A percentile compares a stretch with the other conserved stretches of the same genome.
phyloP scores from a whole-genome alignment of 371 early-diverging fungal genomes.

The Nematocida parisii region DNA sequence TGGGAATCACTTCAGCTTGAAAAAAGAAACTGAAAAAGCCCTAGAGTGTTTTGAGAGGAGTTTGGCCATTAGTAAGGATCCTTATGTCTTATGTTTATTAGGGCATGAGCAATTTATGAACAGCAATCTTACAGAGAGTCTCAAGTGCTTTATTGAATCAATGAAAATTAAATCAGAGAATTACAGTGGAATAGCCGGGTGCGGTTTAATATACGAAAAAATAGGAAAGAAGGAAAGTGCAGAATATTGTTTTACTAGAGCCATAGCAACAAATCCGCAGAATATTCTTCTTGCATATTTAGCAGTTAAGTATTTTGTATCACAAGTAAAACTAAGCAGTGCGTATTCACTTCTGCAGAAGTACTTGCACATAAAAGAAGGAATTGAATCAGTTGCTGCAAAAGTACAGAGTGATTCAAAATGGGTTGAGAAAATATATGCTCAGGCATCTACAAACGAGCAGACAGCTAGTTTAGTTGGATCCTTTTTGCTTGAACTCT shows the following conservation, averaged over 20 bases:
- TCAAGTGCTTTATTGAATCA: slow-evolving; percentile 63
- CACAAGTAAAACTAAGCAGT: slow-evolving; percentile 37
- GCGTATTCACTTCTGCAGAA: slow-evolving; percentile 55
- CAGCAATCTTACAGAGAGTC: slow-evolving; percentile 65
- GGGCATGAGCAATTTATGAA: slow-evolving; percentile 69
- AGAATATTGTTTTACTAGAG: slow-evolving; percentile 61
- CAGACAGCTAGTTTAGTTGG: slow-evolving; percentile 13
- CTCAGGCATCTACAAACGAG: slow-evolving; percentile 13
- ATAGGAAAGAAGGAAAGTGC: slow-evolving; percentile 65
- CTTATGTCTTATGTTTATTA: slow-evolving; percentile 65
- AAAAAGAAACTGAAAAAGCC: slow-evolving; percentile 62
- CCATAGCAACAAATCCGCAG: slow-evolving; percentile 61
- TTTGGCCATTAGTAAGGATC: slow-evolving; percentile 59
- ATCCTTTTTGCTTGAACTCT: slow-evolving; percentile 29
- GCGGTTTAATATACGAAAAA: slow-evolving; percentile 67
- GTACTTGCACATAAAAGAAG: slow-evolving; percentile 30
- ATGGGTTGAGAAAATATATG: background rate
- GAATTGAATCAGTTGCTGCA: background rate
- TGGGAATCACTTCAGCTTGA: slow-evolving; percentile 68
- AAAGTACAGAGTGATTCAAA: slow-evolving; percentile 19
- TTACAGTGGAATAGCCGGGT: slow-evolving; percentile 68
- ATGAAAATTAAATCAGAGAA: slow-evolving; percentile 62
- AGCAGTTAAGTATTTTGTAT: slow-evolving; percentile 64
- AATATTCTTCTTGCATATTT: slow-evolving; percentile 62
- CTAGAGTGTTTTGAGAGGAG: slow-evolving; percentile 64